These are phyloP conservation scores for Clonostachys byssicola DNA, from an alignment of 2,329 filamentous ascomycete genomes.

Conservation along the genomic window DNA sequence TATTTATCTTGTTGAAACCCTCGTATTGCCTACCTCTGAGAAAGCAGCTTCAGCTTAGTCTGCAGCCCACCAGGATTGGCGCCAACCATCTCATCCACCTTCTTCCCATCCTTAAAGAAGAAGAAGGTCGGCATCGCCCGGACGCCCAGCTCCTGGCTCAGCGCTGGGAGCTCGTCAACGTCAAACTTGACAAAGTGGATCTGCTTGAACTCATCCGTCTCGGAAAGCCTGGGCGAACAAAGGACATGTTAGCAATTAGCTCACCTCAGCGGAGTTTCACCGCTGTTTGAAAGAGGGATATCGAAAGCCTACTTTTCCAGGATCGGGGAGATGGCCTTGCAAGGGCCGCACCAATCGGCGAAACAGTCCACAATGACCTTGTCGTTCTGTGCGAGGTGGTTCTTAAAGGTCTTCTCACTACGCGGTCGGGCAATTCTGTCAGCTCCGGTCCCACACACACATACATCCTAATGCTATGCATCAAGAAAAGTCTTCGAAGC, in stretches of 20 bases:
- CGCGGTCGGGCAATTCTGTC: neutral
- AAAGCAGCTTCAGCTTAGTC: conserved; percentile 25
- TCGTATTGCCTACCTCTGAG: conserved; percentile 1
- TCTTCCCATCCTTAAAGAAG: conserved; percentile 76
- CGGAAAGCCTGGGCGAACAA: conserved; percentile 10
- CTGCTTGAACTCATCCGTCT: conserved; percentile 42
- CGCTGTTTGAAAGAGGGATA: neutral
- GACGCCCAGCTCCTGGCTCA: conserved; percentile 74
- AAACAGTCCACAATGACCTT: conserved; percentile 80
- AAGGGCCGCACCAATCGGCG: conserved; percentile 91
- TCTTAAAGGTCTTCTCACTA: conserved; percentile 57
- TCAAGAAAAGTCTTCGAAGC: neutral
- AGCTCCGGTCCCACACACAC: neutral
- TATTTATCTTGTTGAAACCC: too few species aligned
- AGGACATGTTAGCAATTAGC: neutral
- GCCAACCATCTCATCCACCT: conserved; percentile 70
- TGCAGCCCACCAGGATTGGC: conserved; percentile 71
- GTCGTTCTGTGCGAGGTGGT: conserved; percentile 43
- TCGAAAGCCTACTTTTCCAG: conserved; percentile 34
- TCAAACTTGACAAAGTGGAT: conserved; percentile 85
- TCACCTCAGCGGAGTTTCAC: neutral
- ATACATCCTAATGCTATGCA: neutral
- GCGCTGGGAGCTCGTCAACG: conserved; percentile 74
- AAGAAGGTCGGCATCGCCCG: conserved; percentile 92
- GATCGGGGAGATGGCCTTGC: conserved; percentile 82